Base-by-base conservation (phyloP, 768 basidiomycete genomes). In the Suillus luteus region DNA sequence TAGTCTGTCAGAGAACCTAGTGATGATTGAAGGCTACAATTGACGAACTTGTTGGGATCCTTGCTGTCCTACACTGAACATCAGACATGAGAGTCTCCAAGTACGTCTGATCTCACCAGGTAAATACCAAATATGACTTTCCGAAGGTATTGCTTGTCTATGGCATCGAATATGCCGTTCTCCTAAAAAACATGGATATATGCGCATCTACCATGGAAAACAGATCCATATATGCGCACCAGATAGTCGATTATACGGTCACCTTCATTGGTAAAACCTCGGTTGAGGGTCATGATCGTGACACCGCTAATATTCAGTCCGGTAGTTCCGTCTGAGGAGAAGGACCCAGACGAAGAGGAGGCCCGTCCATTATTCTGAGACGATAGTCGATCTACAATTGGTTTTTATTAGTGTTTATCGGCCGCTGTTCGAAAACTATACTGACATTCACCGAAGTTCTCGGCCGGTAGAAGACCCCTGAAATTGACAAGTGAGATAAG, bases 111-210 rank as follows among this genome's bases (percentile, higher is more conserved):
- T 76, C 85, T 64, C 62, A 94, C 94, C 64, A 95, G 77, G 71
- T 93, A 95, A 59, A 95, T 85, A 7, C 88, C 93, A 67, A 95
- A 92, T 60, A 94, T 88, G 73, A 93, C 93, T 69, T 89, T 92
- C 55, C 85, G 86, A 54, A 96, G 83, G 75, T 93, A 96, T 67
- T 87, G 88, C 70, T 89, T 93, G 71, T 92, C 85, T 40, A 96
- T 77, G 0, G 94, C 94, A 64, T 95, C 90, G 66, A 92, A 93
- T 49, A 95, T 92, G 0, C 94, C 94, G 63, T 86, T 79, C 76
- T 96, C 93, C 93, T 95, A 61, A 19, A 12, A 65, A 22, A 48
- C 8, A 19, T 54, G 41, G 14, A 55, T 67, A 54, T 66, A 65
- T 55, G 61, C 41, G 52, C 27, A 9, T 43, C 6, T 49, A 63